These are phyloP conservation scores for Trametes punicea DNA, from an alignment of 768 basidiomycete genomes.

Conservation along the genomic window DNA sequence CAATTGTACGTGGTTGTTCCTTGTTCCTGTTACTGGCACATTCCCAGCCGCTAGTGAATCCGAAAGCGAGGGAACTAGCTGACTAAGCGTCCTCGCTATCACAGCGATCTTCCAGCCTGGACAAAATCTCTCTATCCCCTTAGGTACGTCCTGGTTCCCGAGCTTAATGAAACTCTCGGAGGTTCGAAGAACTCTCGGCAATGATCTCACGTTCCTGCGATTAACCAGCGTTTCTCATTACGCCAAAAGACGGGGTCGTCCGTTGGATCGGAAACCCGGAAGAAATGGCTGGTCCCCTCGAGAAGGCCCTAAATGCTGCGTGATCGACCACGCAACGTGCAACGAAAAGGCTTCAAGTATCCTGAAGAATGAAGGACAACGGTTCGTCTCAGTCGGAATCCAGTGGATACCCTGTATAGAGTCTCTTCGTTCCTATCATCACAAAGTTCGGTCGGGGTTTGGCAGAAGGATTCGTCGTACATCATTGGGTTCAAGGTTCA, in stretches of 20 bases:
- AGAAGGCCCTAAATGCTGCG: constrained; percentile 13
- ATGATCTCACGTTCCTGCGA: constrained; percentile 1
- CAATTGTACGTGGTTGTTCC: constrained; percentile 22
- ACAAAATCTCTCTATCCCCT: constrained; percentile 29
- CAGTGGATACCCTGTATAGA: background rate
- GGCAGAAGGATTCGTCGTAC: constrained; percentile 1
- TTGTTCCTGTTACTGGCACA: constrained; percentile 1
- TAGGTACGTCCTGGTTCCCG: constrained; percentile 23
- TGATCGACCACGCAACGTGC: background rate
- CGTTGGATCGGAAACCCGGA: constrained; percentile 31
- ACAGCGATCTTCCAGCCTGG: constrained; percentile 30
- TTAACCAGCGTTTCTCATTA: constrained; percentile 27
- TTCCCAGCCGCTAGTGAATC: constrained; percentile 3
- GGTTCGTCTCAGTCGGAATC: background rate
- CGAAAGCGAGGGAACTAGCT: background rate
- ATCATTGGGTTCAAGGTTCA: background rate
- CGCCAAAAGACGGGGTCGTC: constrained; percentile 26
- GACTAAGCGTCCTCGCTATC: constrained; percentile 14
- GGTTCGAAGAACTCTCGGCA: background rate
- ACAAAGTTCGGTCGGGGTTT: background rate
- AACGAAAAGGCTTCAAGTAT: background rate
- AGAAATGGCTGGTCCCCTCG: constrained; percentile 27
- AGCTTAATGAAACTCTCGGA: constrained; percentile 13
- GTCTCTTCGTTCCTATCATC: background rate
- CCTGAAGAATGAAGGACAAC: background rate